Base-by-base conservation (phyloP, 805 yeast genomes). In the Wickerhamiella shivajii region DNA sequence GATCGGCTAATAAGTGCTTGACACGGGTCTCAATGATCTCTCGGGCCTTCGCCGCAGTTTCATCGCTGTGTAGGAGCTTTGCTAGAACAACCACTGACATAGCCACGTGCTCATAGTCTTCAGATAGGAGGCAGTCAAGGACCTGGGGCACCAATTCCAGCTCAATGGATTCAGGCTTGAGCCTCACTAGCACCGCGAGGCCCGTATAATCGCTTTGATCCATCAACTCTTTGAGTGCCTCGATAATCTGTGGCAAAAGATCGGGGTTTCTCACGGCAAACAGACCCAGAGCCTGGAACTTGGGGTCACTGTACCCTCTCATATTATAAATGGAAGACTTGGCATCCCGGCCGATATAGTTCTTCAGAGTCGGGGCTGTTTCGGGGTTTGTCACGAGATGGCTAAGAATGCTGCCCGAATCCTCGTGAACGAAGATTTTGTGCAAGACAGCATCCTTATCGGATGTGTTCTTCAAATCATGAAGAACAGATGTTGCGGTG, bases 321-420 rank as follows among this genome's bases (percentile, higher is more conserved):
- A 45, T 33, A 14, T 29, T 27, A 14, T 33, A 22, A 6, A 39
- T 24, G 20, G 26, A 25, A 28, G 20, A 37, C 11, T 25, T 22
- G 14, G 38, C 33, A 28, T 36, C 31, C 12, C 28, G 29, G 11
- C 37, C 37, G 15, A 43, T 31, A 26, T 24, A 40, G 18, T 9
- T 29, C 15, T 28, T 36, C 13, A 44, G 30, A 29, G 33, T 30
- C 10, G 29, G 9, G 18, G 43, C 37, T 11, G 42, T 39, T 11
- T 30, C 25, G 18, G 27, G 25, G 32, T 45, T 39, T 6, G 46
- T 43, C 6, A 37, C 45, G 16, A 45, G 36, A 16, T 42, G 40
- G 15, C 43, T 34, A 22, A 44, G 35, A 18, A 42, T 39, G 19
- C 29, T 36, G 15, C 39, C 36, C 6, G 33, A 9, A 10, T 45